These are phyloP conservation scores for Paraconiothyrium brasiliense DNA, from an alignment of 2,329 filamentous ascomycete species.

Conservation along the genomic window DNA sequence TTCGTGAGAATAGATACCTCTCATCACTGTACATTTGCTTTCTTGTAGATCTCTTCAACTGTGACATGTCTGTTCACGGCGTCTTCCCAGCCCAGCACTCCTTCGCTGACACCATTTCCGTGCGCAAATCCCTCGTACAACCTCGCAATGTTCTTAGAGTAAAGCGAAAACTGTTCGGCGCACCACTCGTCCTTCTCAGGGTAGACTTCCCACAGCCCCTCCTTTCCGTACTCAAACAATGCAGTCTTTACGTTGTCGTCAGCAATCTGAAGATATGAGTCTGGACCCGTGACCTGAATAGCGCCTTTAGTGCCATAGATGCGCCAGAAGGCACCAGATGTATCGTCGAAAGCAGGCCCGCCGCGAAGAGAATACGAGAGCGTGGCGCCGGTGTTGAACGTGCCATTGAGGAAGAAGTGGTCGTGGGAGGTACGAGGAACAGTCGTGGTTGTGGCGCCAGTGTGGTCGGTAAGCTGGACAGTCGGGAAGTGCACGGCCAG, in stretches of 20 bases:
- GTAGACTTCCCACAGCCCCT: slow-evolving; percentile 55
- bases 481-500: slow-evolving; percentile 59
- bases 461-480: slow-evolving; percentile 27
- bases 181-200: slow-evolving; percentile 58
- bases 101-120: slow-evolving; percentile 27
- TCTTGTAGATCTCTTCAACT: slow-evolving; percentile 24
- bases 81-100: slow-evolving; percentile 20
- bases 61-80: slow-evolving; percentile 23
- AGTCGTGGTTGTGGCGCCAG: slow-evolving; percentile 44
- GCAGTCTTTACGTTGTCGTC: slow-evolving; percentile 55
- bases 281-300: slow-evolving; percentile 43
- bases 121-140: slow-evolving; percentile 65
- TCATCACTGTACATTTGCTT: slow-evolving; percentile 19
- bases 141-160: slow-evolving; percentile 60
- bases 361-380: slow-evolving; percentile 56
- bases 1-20: neutral
- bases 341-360: slow-evolving; percentile 60
- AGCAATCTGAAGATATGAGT: slow-evolving; percentile 41
- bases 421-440: slow-evolving; percentile 57
- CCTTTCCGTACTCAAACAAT: slow-evolving; percentile 60
- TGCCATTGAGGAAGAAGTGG: slow-evolving; percentile 53
- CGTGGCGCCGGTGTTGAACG: slow-evolving; percentile 36
- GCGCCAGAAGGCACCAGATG: slow-evolving; percentile 59
- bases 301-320: slow-evolving; percentile 59
- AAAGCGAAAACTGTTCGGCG: slow-evolving; percentile 50